Base-by-base conservation (phyloP, 1,139 yeast genomes). In the Pichia cactophila region DNA sequence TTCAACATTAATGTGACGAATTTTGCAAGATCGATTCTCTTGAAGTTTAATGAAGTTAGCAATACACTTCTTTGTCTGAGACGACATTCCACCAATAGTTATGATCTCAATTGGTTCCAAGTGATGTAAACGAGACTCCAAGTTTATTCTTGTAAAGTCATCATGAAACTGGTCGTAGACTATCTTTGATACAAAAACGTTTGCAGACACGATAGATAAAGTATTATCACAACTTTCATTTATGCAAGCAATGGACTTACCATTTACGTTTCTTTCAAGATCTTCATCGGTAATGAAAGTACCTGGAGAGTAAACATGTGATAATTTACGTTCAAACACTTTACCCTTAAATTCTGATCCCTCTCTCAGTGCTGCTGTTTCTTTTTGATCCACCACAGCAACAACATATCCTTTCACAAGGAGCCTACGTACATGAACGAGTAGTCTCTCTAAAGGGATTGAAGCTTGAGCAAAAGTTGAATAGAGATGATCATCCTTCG, bases 381-480 rank as follows among this genome's bases (percentile, higher is more conserved):
- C 97, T 37, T 79, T 73, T 61, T 92, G 98, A 59, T 85, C 83
- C 0, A 90, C 94, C 1, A 92, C 80, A 0, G 95, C 97, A 4
- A 92, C 89, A 62, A 86, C 90, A 47, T 77, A 67, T 0, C 90
- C 90, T 47, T 70, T 70, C 42, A 73, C 77, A 10, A 86, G 65
- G 5, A 86, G 63, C 50, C 89, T 69, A 61, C 85, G 85, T 44
- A 90, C 70, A 64, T 89, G 90, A 29, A 85, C 74, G 56, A 84
- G 85, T 10, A 92, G 70, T 52, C 92, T 69, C 37, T 73, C 78
- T 49, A 83, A 86, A 0, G 97, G 97, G 43, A 92, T 83, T 8
- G 94, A 83, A 54, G 95, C 85, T 58, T 87, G 85, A 0, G 96
- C 89, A 60, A 87, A 83, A 46, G 80, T 74, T 48, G 77, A 78